Percentiles rank a stretch among this genome's conserved stretches.
phyloP scores from a whole-genome alignment of 202 grass and related monocot genomes.

The Musa balbisiana region DNA sequence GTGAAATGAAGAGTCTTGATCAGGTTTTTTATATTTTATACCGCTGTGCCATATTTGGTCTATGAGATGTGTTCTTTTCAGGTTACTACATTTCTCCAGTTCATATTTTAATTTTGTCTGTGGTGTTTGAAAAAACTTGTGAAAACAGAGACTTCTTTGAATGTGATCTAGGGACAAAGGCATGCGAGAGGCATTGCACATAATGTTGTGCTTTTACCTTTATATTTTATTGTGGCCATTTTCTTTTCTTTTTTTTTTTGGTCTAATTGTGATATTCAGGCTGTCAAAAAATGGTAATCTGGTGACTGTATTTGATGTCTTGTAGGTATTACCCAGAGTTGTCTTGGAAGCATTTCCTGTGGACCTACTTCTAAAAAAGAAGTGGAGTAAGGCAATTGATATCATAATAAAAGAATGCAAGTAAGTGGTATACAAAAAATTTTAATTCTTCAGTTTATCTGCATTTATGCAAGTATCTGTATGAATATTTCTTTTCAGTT shows the following conservation, averaged over 20 bases:
- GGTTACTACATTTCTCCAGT: background rate
- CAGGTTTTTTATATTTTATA: background rate
- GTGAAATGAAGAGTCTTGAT: too few species aligned
- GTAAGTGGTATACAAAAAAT: constrained; percentile 30
- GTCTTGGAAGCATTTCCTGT: constrained; percentile 90
- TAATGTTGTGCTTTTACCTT: too few species aligned
- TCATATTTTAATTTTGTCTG: background rate
- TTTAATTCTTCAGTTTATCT: constrained; percentile 17
- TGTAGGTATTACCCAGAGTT: constrained; percentile 81
- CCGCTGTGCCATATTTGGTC: background rate
- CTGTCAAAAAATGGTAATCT: background rate
- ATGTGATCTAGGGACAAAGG: too few species aligned
- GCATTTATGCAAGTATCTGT: constrained; percentile 13
- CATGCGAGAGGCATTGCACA: too few species aligned
- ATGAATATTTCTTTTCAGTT: constrained; percentile 26
- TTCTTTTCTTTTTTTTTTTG: too few species aligned
- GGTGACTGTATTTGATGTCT: constrained; percentile 21
- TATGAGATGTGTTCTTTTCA: background rate
- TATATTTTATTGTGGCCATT: too few species aligned
- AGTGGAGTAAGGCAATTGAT: constrained; percentile 55
- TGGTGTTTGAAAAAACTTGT: too few species aligned
- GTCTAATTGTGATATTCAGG: too few species aligned
- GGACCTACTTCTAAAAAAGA: constrained; percentile 60
- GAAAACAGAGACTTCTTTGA: too few species aligned
- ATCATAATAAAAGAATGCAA: constrained; percentile 82